Percentiles rank a stretch among this genome's conserved stretches.
Evolutionary conservation across 73 alveolate species (phyloP).

Genomic region (Paramecium sonneborni): DNA sequence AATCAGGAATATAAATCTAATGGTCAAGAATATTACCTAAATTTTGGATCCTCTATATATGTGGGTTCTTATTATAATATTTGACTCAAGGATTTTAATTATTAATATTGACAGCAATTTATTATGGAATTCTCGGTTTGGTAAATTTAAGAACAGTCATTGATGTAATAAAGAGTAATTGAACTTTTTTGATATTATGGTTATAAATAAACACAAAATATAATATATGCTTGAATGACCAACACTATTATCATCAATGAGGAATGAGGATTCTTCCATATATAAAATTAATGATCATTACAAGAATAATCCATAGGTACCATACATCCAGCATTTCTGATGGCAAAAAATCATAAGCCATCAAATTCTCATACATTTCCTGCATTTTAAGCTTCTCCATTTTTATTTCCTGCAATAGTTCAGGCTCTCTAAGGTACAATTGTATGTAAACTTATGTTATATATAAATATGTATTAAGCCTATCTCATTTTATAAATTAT

Average conservation of each 20-base stretch:
- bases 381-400: constrained; percentile 44
- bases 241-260: no score
- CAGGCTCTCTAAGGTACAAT: constrained; percentile 22
- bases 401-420: not conserved
- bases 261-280: no score
- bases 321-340: constrained; percentile 94
- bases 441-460: not conserved
- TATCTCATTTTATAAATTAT: not conserved
- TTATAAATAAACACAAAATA: no score
- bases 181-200: no score
- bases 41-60: not conserved
- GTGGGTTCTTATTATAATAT: not conserved
- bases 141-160: not conserved
- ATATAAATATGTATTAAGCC: not conserved
- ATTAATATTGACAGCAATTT: not conserved
- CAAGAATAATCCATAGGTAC: constrained; percentile 90
- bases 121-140: not conserved
- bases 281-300: constrained; percentile 74
- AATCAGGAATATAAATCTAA: not conserved
- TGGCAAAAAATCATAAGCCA: constrained; percentile 79
- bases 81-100: not conserved
- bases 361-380: constrained; percentile 28
- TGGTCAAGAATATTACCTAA: not conserved
- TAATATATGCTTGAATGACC: no score
- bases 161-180: not conserved